Percentiles rank a stretch among this genome's conserved stretches.
Conservation (phyloP, 2,329 filamentous ascomycete genomes). For the Lachnellula hyalina region DNA sequence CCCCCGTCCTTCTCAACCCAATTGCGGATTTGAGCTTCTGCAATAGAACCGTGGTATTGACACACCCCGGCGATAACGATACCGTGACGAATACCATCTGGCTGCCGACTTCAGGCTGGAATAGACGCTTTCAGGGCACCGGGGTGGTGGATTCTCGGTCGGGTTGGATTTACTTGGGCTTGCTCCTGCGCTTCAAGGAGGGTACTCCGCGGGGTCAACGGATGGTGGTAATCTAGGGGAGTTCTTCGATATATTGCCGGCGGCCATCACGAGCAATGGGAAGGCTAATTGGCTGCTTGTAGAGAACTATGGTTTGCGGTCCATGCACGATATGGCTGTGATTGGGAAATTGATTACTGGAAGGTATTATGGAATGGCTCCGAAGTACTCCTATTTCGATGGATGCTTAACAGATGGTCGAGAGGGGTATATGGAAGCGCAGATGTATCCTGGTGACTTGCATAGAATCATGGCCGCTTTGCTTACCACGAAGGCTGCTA, state of each 20-base stretch:
- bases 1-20: conserved; percentile 49
- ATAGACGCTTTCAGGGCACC: not conserved
- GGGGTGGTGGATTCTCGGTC: not conserved
- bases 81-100: not conserved
- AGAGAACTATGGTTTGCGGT: conserved; percentile 16
- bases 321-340: conserved; percentile 31
- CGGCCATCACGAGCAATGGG: not conserved
- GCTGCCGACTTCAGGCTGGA: not conserved
- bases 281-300: not conserved
- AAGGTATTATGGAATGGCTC: conserved; percentile 31
- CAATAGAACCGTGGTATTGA: conserved; percentile 14
- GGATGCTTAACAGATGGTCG: conserved; percentile 36
- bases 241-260: not conserved
- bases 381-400: conserved; percentile 34
- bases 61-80: not conserved
- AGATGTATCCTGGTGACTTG: conserved; percentile 30
- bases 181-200: not conserved
- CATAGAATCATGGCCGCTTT: no score
- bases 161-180: not conserved
- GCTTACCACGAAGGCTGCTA: no score
- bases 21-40: conserved; percentile 18
- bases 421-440: conserved; percentile 35
- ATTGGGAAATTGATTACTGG: conserved; percentile 32
- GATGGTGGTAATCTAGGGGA: not conserved
- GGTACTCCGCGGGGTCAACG: not conserved